A percentile compares a stretch with the other conserved stretches of the same genome.
These are phyloP conservation scores for Dryas octopetala DNA, from an alignment of 306 rosid genomes.

Conservation along the genomic window DNA sequence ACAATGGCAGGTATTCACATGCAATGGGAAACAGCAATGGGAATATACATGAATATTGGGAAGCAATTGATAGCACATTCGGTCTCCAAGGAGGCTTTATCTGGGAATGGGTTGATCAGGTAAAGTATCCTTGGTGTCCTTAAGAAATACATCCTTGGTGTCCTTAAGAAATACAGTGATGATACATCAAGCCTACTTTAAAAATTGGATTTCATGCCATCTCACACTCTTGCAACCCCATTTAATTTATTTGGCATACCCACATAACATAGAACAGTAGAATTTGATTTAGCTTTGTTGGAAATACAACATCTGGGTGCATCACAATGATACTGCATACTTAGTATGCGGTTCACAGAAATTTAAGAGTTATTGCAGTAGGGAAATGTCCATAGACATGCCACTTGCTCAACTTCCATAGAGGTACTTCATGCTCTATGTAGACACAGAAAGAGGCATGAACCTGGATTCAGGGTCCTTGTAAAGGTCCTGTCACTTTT, in stretches of 20 bases:
- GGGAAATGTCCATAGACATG: too few species aligned
- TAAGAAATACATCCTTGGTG: constrained; percentile 14
- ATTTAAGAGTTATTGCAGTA: too few species aligned
- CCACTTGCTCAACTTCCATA: too few species aligned
- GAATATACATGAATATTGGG: constrained; percentile 86
- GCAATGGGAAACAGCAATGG: constrained; percentile 98
- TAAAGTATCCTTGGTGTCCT: constrained; percentile 22
- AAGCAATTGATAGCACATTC: constrained; percentile 85
- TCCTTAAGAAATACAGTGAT: constrained; percentile 12
- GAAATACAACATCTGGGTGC: too few species aligned
- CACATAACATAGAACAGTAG: not conserved
- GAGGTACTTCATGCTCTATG: too few species aligned
- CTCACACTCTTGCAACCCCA: not conserved
- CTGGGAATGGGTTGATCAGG: constrained; percentile 99
- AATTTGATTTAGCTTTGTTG: too few species aligned
- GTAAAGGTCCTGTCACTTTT: too few species aligned
- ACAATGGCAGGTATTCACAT: constrained; percentile 81
- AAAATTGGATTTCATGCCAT: constrained; percentile 5
- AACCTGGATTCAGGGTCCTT: too few species aligned
- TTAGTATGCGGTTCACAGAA: too few species aligned
- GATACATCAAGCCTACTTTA: constrained; percentile 11
- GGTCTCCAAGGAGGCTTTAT: constrained; percentile 99
- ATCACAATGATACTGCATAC: too few species aligned
- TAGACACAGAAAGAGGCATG: too few species aligned
- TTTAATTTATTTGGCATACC: not conserved